phyloP scores from a whole-genome alignment of 1,284 basidiomycete species.

The Moesziomyces aphidis region DNA sequence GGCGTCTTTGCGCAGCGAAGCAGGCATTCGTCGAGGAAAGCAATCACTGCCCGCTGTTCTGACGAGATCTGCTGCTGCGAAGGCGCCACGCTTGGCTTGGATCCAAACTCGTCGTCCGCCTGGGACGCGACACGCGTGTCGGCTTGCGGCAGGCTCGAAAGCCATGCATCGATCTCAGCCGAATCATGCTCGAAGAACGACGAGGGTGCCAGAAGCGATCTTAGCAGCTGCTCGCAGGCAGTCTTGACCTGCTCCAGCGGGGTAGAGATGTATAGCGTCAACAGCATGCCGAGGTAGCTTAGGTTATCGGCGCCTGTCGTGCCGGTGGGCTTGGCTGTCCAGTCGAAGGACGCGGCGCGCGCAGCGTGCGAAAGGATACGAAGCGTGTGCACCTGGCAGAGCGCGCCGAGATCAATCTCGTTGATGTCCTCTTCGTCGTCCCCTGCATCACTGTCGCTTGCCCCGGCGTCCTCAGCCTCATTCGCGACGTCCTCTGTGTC shows the following conservation, averaged over 20 bases:
- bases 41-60: slow-evolving; percentile 75
- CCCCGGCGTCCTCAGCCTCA: background rate
- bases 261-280: slow-evolving; percentile 38
- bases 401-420: slow-evolving; percentile 73
- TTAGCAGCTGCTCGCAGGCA: slow-evolving; percentile 41
- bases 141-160: slow-evolving; percentile 73
- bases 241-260: slow-evolving; percentile 35
- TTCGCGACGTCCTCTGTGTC: slow-evolving; percentile 1
- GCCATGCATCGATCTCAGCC: slow-evolving; percentile 81
- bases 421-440: slow-evolving; percentile 64
- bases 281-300: slow-evolving; percentile 53
- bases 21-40: slow-evolving; percentile 87
- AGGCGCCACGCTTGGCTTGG: background rate
- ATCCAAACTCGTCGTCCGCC: slow-evolving; percentile 1
- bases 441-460: slow-evolving; percentile 61
- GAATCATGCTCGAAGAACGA: slow-evolving; percentile 85
- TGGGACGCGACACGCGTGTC: slow-evolving; percentile 10
- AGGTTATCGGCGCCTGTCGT: slow-evolving; percentile 70
- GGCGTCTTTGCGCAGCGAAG: slow-evolving; percentile 86
- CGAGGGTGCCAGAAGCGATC: slow-evolving; percentile 72
- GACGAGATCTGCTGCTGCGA: slow-evolving; percentile 7
- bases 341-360: slow-evolving; percentile 71
- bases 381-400: slow-evolving; percentile 83
- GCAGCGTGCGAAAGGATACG: slow-evolving; percentile 67
- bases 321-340: slow-evolving; percentile 74